Evolutionary conservation across 805 yeast species (phyloP).

Genomic region (Candida boidinii): DNA sequence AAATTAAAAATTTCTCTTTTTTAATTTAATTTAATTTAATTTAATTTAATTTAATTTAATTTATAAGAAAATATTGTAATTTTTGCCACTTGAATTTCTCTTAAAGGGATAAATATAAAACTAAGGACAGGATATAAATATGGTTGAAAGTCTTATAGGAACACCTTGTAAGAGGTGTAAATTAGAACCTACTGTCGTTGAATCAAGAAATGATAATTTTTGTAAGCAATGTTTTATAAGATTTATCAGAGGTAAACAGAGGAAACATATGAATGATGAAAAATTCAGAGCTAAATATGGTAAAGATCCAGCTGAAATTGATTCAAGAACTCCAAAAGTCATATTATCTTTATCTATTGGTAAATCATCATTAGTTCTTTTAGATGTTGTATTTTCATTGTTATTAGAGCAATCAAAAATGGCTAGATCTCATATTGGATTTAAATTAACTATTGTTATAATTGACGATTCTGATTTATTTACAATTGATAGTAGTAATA

Average conservation of each 20-base stretch:
- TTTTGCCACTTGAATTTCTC: too few relatives aligned
- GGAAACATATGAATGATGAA: constrained; percentile 69
- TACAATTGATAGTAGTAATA: constrained; percentile 6
- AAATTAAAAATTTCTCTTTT: too few relatives aligned
- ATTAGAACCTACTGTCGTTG: constrained; percentile 28
- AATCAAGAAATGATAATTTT: constrained; percentile 56
- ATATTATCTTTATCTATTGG: constrained; percentile 64
- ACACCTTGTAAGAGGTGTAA: constrained; percentile 43
- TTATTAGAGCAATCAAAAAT: constrained; percentile 52
- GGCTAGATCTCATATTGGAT: constrained; percentile 64
- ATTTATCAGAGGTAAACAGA: constrained; percentile 71
- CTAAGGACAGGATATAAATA: too few relatives aligned
- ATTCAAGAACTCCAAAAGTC: constrained; percentile 31
- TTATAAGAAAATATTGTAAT: too few relatives aligned
- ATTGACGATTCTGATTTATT: constrained; percentile 29
- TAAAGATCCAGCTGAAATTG: constrained; percentile 18
- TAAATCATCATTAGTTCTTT: constrained; percentile 52
- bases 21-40: too few relatives aligned
- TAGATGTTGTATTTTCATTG: constrained; percentile 57
- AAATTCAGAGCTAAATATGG: constrained; percentile 65
- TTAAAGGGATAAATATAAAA: too few relatives aligned
- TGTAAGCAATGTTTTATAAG: constrained; percentile 62
- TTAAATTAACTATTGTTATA: constrained; percentile 43
- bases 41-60: too few relatives aligned
- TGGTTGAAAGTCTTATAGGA: constrained; percentile 1